phyloP scores from a whole-genome alignment of 1,284 basidiomycete genomes.

The Papiliotrema terrestris region DNA sequence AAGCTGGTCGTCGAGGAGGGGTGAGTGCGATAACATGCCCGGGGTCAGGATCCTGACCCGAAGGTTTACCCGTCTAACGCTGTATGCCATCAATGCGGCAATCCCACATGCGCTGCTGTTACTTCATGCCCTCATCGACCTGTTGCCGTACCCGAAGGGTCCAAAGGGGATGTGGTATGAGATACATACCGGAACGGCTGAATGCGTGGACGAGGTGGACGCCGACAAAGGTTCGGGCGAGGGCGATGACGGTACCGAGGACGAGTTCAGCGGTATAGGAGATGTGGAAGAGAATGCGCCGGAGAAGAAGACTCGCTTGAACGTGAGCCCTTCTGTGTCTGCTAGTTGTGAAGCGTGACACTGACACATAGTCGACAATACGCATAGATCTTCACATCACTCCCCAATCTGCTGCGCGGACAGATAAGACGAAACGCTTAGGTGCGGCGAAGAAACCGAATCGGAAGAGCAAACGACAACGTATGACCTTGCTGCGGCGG shows the following conservation, averaged over 20 bases:
- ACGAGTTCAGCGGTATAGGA: constrained; percentile 27
- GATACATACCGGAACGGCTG: constrained; percentile 68
- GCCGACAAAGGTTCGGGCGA: neutral
- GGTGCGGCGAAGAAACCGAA: neutral
- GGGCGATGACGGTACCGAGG: constrained; percentile 27
- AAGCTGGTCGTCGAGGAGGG: constrained; percentile 71
- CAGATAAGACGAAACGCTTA: neutral
- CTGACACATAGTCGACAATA: constrained; percentile 13
- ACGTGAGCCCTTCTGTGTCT: constrained; percentile 5
- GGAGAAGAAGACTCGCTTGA: constrained; percentile 4
- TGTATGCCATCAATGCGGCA: constrained; percentile 80
- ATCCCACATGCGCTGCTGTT: constrained; percentile 76
- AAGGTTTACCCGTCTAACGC: constrained; percentile 69
- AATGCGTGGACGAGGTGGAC: constrained; percentile 70
- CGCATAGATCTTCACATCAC: constrained; percentile 21
- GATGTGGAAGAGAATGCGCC: constrained; percentile 17
- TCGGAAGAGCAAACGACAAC: constrained; percentile 4
- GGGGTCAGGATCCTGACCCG: neutral
- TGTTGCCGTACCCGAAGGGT: constrained; percentile 61
- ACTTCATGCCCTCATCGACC: constrained; percentile 65
- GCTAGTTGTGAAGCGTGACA: constrained; percentile 1
- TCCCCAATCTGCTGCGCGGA: constrained; percentile 9
- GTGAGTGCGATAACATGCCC: constrained; percentile 48
- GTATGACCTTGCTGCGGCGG: neutral
- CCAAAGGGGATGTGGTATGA: constrained; percentile 63